phyloP scores from a whole-genome alignment of 1,139 yeast genomes.

The Wickerhamiella pararugosa region DNA sequence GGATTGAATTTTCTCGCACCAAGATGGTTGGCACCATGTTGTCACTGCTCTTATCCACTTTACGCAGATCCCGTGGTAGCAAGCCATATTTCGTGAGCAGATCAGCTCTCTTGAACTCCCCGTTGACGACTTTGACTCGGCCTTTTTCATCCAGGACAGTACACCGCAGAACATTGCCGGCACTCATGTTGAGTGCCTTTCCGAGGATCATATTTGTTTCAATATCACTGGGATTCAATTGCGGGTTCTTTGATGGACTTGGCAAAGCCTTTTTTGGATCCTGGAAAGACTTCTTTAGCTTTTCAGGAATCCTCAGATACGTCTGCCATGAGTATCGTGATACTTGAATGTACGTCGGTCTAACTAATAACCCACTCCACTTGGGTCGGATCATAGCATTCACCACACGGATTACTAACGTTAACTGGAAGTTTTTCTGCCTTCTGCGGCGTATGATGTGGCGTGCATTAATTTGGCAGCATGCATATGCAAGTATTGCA shows the following conservation, averaged over 20 bases:
- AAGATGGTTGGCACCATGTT: constrained; percentile 83
- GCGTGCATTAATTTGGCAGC: too few relatives aligned
- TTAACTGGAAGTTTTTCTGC: not conserved
- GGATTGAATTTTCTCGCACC: constrained; percentile 61
- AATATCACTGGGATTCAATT: constrained; percentile 4
- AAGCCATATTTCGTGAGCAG: constrained; percentile 61
- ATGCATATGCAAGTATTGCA: too few relatives aligned
- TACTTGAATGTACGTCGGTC: not conserved
- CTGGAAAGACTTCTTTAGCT: not conserved
- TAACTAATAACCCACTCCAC: not conserved
- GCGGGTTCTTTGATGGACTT: not conserved
- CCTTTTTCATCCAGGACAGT: constrained; percentile 70
- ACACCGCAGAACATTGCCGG: constrained; percentile 35
- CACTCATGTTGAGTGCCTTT: constrained; percentile 21
- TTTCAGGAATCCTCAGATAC: constrained; percentile 2
- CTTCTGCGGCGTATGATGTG: not conserved
- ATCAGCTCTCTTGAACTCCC: constrained; percentile 62
- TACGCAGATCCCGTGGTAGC: constrained; percentile 69
- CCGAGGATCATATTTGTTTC: constrained; percentile 23
- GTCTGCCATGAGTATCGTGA: constrained; percentile 5
- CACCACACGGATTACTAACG: not conserved
- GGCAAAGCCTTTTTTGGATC: not conserved
- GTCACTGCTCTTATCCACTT: constrained; percentile 75
- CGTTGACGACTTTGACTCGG: constrained; percentile 54
- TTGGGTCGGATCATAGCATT: not conserved